Base-by-base conservation (phyloP, 768 basidiomycete species). In the Russula earlei region DNA sequence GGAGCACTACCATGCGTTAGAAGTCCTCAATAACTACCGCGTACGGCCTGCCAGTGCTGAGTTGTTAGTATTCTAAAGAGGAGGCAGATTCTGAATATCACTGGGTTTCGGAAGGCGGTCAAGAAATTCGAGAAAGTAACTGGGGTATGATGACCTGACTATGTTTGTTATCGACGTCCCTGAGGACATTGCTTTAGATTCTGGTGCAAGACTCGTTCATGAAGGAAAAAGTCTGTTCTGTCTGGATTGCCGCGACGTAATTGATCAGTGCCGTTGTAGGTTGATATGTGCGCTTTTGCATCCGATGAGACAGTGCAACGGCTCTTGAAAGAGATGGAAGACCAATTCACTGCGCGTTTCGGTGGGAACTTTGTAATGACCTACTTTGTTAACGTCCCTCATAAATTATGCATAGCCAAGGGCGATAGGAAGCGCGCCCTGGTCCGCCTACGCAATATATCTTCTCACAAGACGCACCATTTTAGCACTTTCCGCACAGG, bases 91-190 rank as follows among this genome's bases (percentile, higher is more conserved):
- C 70, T 97, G 38, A 98, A 99, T 67, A 69, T 92, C 10, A 88
- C 90, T 1, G 96, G 95, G 1, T 92, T 96, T 67, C 76, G 87
- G 25, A 92, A 92, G 67, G 84, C 83, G 0, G 67, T 92, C 54
- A 91, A 87, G 70, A 92, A 91, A 67, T 92, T 89, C 59, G 87
- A 86, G 65, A 93, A 90, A 67, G 70, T 78, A 4, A 85, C 91
- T 14, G 82, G 77, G 68, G 84, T 86, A 63, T 8, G 67, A 57
- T 15, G 8, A 33, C 19, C 17, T 12, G 15, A 33, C 31, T 19
- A 41, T 8, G 17, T 44, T 54, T 25, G 6, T 4, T 27, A 31
- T 43, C 46, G 36, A 24, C 27, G 41, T 22, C 10, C 41, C 45
- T 29, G 11, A n/a, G 34, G 33, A 36, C 34, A 46, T 29, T 29